Evolutionary conservation across 805 yeast genomes (phyloP).

Genomic region (Candida andamanensis): DNA sequence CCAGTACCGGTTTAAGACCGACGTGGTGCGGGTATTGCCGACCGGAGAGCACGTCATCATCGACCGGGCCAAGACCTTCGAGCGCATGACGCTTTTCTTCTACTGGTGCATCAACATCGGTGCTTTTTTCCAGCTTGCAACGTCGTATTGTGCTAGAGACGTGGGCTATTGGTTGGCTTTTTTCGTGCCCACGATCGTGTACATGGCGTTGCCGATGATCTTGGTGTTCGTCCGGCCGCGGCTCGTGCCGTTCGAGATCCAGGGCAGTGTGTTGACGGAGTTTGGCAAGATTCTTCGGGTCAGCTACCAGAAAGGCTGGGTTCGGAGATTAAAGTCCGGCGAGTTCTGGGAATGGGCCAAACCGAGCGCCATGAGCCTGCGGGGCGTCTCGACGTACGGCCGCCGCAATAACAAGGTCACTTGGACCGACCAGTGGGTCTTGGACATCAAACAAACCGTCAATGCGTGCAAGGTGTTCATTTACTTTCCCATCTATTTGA

Average conservation of each 20-base stretch:
- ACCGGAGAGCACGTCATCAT: slow-evolving; percentile 63
- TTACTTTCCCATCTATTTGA: slow-evolving; percentile 33
- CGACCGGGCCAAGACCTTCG: slow-evolving; percentile 40
- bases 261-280: slow-evolving; percentile 41
- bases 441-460: slow-evolving; percentile 40
- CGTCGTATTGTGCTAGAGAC: slow-evolving; percentile 46
- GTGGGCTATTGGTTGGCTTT: slow-evolving; percentile 54
- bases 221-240: slow-evolving; percentile 22
- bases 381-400: slow-evolving; percentile 31
- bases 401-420: slow-evolving; percentile 31
- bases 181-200: slow-evolving; percentile 38
- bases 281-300: slow-evolving; percentile 36
- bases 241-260: slow-evolving; percentile 28
- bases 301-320: slow-evolving; percentile 39
- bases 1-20: slow-evolving; percentile 48
- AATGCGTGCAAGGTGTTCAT: slow-evolving; percentile 43
- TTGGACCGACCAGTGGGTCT: slow-evolving; percentile 45
- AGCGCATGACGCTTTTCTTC: slow-evolving; percentile 41
- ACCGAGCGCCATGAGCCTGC: slow-evolving; percentile 38
- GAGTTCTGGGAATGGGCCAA: slow-evolving; percentile 47
- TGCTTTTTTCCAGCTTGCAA: slow-evolving; percentile 48
- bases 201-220: slow-evolving; percentile 27
- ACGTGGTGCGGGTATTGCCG: slow-evolving; percentile 51
- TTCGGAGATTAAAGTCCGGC: slow-evolving; percentile 34
- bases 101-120: slow-evolving; percentile 56